Conservation (phyloP, 2,329 filamentous ascomycete species). For the Blumeriella jaapii region DNA sequence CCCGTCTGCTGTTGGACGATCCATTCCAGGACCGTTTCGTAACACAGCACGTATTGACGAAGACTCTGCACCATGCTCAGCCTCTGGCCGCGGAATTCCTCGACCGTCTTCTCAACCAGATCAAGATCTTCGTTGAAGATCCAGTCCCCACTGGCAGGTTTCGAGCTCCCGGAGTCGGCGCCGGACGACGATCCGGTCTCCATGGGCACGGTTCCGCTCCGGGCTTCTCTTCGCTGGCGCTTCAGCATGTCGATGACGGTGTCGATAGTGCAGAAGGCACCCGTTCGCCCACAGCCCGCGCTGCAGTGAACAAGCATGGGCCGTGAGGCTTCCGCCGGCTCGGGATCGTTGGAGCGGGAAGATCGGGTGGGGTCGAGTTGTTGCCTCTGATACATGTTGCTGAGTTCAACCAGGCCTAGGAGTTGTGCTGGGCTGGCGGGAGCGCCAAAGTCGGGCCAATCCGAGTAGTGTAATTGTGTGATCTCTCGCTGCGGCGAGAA, state of each 20-base stretch:
- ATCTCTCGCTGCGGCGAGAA: slow-evolving; percentile 85
- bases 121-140: slow-evolving; percentile 61
- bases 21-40: slow-evolving; percentile 92
- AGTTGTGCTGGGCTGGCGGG: slow-evolving; percentile 82
- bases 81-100: slow-evolving; percentile 79
- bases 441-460: slow-evolving; percentile 96
- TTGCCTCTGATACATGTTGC: slow-evolving; percentile 62
- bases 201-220: slow-evolving; percentile 31
- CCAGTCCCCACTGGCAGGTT: slow-evolving; percentile 44
- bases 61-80: slow-evolving; percentile 96
- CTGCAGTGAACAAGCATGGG: slow-evolving; percentile 92
- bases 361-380: slow-evolving; percentile 18
- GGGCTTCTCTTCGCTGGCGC: slow-evolving; percentile 48
- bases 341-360: slow-evolving; percentile 46
- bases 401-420: slow-evolving; percentile 79
- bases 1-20: slow-evolving; percentile 33
- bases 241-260: slow-evolving; percentile 95
- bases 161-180: slow-evolving; percentile 20
- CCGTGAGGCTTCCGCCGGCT: slow-evolving; percentile 38
- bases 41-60: slow-evolving; percentile 88
- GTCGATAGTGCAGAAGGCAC: slow-evolving; percentile 93
- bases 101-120: slow-evolving; percentile 74
- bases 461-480: slow-evolving; percentile 85
- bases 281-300: slow-evolving; percentile 88
- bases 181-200: slow-evolving; percentile 26